These are phyloP conservation scores for Starmerella ratchasimensis DNA, from an alignment of 805 yeast genomes.

Conservation along the genomic window DNA sequence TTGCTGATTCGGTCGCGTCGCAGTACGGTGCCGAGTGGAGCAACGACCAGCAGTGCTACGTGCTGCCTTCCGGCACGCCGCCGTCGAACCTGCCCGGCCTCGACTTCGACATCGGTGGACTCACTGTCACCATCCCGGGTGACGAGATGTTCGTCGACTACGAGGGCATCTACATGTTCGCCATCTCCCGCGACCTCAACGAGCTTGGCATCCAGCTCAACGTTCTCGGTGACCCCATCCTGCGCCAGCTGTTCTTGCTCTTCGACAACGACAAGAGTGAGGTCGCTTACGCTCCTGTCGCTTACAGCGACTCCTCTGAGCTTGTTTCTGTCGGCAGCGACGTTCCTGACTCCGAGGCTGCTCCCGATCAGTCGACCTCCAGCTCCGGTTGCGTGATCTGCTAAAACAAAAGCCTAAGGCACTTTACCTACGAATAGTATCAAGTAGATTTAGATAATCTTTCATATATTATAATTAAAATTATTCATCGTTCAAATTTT, in stretches of 20 bases:
- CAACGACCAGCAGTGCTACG: not conserved
- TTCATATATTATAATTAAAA: too few species aligned
- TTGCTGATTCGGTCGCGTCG: constrained; percentile 6
- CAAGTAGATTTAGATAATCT: too few species aligned
- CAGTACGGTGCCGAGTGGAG: constrained; percentile 8
- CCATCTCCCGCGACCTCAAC: constrained; percentile 11
- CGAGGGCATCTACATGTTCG: constrained; percentile 3
- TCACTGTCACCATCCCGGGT: constrained; percentile 16
- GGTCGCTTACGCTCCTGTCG: constrained; percentile 39
- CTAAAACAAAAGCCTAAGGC: not conserved
- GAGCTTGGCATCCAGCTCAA: not conserved
- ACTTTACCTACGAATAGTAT: too few species aligned
- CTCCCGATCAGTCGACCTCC: constrained; percentile 6
- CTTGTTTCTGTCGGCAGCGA: constrained; percentile 4
- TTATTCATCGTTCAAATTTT: too few species aligned
- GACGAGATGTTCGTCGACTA: constrained; percentile 19
- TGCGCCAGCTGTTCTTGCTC: constrained; percentile 49
- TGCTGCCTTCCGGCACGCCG: not conserved
- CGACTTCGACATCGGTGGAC: constrained; percentile 15
- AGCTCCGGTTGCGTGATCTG: constrained; percentile 1
- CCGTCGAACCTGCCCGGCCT: constrained; percentile 3
- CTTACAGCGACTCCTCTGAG: constrained; percentile 2
- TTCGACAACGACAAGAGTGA: constrained; percentile 46
- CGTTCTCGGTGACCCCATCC: constrained; percentile 36
- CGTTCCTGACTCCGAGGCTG: constrained; percentile 9